Evolutionary conservation across 2,329 filamentous ascomycete species (phyloP), one percentile per base, ranked within the genome.

Genomic region (Monilinia fructigena): DNA sequence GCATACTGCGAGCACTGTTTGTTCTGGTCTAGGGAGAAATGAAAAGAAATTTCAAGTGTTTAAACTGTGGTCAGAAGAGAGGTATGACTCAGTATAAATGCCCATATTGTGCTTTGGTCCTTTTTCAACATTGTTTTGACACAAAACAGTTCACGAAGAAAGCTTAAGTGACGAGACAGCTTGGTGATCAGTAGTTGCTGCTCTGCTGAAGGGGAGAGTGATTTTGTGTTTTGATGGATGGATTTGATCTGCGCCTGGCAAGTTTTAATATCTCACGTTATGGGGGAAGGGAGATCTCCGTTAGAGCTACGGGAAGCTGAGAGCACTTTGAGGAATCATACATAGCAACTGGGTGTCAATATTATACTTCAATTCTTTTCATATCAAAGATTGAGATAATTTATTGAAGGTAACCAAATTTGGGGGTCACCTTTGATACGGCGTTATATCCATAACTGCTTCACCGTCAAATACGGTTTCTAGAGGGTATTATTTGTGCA

Each of bases 21-120:
- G 8, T 72, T 72, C 31, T 72, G 70, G 68, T 55, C 68, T 3
- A 71, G 68, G 53, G 65, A 68, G 28, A 66, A 40, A 55, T 59
- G 16, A 69, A 66, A 53, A 65, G 58, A 38, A 72, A 72, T 60
- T 65, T 69, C 28, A 72, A 70, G 52, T 72, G 71, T 23, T 60
- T 40, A 6, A 55, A 14, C 10, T 72, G 70, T 55, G 55, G 42
- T 3, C 65, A 71, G 62, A 71, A 70, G 67, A 63, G 69, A 7
- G 68, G 67, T 6, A 65, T 68, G 60, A 66, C 54, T 14, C 62
- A 52, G 2, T 71, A 65, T 48, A 70, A 65, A 35, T 72, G 70
- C 45, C 70, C 68, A 16, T 55, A 68, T 40, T 72, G 71, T 40
- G 40, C 66, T 14, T 31, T 70, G 45, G 4, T 66, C 1, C 40